Evolutionary conservation across 331 rosid genomes (phyloP).

Genomic region (Dryas integrifolia): DNA sequence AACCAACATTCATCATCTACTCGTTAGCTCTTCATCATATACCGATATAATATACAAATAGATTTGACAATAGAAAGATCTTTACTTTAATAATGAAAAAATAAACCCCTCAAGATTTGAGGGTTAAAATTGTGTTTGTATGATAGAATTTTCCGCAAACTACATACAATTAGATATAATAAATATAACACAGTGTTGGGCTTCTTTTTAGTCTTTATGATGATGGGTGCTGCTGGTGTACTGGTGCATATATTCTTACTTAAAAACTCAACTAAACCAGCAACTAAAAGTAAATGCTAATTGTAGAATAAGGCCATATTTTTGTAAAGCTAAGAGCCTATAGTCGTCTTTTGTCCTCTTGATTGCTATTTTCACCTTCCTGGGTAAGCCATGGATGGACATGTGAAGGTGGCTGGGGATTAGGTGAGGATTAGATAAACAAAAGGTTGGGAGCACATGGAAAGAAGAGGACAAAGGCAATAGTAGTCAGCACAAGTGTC

Average conservation of each 20-base stretch:
- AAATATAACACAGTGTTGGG: not conserved
- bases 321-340: not conserved
- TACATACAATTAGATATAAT: not conserved
- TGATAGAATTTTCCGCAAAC: too few relatives aligned
- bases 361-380: not conserved
- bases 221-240: not conserved
- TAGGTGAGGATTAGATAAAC: conserved; percentile 31
- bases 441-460: conserved; percentile 29
- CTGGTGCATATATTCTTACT: too few relatives aligned
- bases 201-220: not conserved
- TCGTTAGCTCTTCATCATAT: too few relatives aligned
- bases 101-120: not conserved
- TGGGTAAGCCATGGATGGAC: conserved; percentile 19
- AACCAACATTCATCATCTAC: not conserved
- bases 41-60: too few relatives aligned
- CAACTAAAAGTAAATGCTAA: too few relatives aligned
- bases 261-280: too few relatives aligned
- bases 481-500: conserved; percentile 7
- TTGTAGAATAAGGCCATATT: too few relatives aligned
- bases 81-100: too few relatives aligned
- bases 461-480: conserved; percentile 8
- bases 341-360: conserved; percentile 15
- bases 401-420: conserved; percentile 22
- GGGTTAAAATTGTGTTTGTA: not conserved
- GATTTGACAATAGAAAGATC: too few relatives aligned